phyloP scores from a whole-genome alignment of 2,329 filamentous ascomycete genomes.

The Calonectria multiphialidica region DNA sequence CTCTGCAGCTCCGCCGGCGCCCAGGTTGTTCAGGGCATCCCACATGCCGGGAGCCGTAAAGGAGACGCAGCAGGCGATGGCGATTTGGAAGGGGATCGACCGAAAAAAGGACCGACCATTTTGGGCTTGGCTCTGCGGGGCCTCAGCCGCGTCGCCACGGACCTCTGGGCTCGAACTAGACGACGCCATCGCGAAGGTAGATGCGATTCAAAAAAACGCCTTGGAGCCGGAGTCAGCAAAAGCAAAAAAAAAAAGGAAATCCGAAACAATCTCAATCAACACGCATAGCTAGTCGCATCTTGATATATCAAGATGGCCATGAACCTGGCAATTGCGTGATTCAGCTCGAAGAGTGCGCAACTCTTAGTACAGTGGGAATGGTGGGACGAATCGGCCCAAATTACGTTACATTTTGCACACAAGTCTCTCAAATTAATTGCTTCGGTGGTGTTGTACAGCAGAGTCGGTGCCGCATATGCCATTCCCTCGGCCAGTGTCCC shows the following conservation, averaged over 20 bases:
- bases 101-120: conserved; percentile 13
- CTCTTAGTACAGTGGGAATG: neutral
- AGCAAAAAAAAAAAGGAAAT: neutral
- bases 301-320: neutral
- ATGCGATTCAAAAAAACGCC: neutral
- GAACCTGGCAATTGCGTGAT: neutral
- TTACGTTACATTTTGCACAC: conserved; percentile 4
- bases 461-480: neutral
- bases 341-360: neutral
- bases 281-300: neutral
- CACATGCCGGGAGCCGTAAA: conserved; percentile 43
- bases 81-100: conserved; percentile 34
- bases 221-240: neutral
- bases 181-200: neutral
- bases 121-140: neutral
- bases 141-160: neutral
- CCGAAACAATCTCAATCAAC: neutral
- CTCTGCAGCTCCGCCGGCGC: conserved; percentile 63
- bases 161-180: neutral
- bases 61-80: conserved; percentile 33
- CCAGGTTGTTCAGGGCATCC: conserved; percentile 42
- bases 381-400: neutral
- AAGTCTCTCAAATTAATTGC: neutral
- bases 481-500: too few species aligned
- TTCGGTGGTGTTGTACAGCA: neutral